Evolutionary conservation across 352 stramenopile species (phyloP).

Genomic region (Pythium aquatile): DNA sequence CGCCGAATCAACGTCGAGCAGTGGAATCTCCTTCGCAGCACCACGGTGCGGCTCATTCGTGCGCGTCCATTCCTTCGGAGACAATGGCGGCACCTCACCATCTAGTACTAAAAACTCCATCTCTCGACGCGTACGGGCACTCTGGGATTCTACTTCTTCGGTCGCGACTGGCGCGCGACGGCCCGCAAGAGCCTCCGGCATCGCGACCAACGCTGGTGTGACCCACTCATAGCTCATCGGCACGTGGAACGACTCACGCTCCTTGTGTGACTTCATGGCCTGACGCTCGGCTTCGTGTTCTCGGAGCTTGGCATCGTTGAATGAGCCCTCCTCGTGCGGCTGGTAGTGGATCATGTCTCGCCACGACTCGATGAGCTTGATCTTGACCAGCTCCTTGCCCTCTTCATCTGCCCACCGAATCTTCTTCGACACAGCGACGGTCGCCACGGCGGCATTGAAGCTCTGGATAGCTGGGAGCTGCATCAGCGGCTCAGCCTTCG

Average conservation of each 20-base stretch:
- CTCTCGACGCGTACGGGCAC: slow-evolving; percentile 65
- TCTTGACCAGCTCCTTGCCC: slow-evolving; percentile 70
- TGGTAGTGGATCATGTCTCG: slow-evolving; percentile 69
- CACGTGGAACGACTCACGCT: slow-evolving; percentile 47
- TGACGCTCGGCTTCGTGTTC: slow-evolving; percentile 78
- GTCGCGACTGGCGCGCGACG: slow-evolving; percentile 39
- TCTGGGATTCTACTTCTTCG: slow-evolving; percentile 66
- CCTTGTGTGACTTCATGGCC: slow-evolving; percentile 65
- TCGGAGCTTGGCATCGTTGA: slow-evolving; percentile 81
- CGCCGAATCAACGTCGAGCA: slow-evolving; percentile 50
- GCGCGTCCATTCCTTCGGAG: slow-evolving; percentile 78
- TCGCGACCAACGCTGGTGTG: slow-evolving; percentile 53
- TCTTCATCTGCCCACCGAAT: slow-evolving; percentile 84
- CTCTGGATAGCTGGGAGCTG: slow-evolving; percentile 79
- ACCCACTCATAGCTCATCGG: slow-evolving; percentile 61
- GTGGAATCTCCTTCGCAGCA: slow-evolving; percentile 55
- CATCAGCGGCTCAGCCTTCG: slow-evolving; percentile 43
- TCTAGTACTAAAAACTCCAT: slow-evolving; percentile 84
- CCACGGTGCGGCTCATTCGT: slow-evolving; percentile 64
- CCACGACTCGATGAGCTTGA: slow-evolving; percentile 88
- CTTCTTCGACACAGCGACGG: slow-evolving; percentile 40
- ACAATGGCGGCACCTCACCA: slow-evolving; percentile 70
- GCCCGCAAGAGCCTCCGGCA: slow-evolving; percentile 54
- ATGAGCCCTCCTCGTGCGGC: slow-evolving; percentile 63
- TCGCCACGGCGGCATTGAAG: slow-evolving; percentile 57